Percentiles rank a stretch among this genome's conserved stretches.
phyloP scores from a whole-genome alignment of 179 eudicot genomes.

The Camellia oleifera region DNA sequence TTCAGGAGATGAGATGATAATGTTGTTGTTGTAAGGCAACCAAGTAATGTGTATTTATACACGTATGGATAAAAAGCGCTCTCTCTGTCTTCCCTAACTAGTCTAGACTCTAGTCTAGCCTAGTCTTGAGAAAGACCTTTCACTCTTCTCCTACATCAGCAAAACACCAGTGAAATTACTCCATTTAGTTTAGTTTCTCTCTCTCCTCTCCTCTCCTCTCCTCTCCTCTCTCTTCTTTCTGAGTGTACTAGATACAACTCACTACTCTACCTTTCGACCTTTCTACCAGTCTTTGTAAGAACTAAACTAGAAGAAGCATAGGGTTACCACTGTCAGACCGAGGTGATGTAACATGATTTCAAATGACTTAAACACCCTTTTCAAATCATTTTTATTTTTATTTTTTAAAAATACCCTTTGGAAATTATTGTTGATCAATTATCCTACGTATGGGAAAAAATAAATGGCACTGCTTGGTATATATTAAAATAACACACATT shows the following conservation, averaged over 20 bases:
- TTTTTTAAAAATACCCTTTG: too few relatives aligned
- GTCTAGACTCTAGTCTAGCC: too few relatives aligned
- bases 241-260: too few relatives aligned
- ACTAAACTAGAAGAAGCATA: neutral
- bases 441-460: too few relatives aligned
- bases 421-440: too few relatives aligned
- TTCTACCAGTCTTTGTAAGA: conserved; percentile 1
- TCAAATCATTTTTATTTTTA: neutral
- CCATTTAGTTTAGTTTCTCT: neutral
- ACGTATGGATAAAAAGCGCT: neutral
- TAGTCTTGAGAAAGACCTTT: neutral
- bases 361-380: conserved; percentile 16
- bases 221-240: neutral
- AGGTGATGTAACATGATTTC: neutral
- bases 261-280: neutral
- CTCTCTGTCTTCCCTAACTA: neutral
- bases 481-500: too few relatives aligned
- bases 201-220: neutral
- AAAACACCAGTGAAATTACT: neutral
- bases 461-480: too few relatives aligned
- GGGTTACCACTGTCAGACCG: neutral
- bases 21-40: neutral
- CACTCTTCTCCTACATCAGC: neutral
- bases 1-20: neutral
- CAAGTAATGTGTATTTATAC: conserved; percentile 14